Evolutionary conservation across 139 green algal species (phyloP).

Genomic region (Coelastrella sp.): DNA sequence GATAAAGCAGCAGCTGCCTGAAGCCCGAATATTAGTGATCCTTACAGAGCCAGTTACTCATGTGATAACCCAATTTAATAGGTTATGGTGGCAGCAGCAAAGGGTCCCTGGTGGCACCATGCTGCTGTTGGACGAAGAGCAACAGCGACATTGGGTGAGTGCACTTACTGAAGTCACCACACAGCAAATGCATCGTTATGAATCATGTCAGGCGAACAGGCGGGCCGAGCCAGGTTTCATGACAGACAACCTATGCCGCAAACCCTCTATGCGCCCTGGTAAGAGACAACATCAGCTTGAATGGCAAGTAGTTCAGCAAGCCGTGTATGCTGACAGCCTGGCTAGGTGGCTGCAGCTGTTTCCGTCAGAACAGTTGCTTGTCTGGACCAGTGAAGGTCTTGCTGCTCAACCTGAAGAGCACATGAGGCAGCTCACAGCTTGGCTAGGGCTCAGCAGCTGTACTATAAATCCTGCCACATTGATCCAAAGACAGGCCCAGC

Average conservation of each 20-base stretch:
- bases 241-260: not conserved
- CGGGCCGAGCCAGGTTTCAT: not conserved
- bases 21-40: not conserved
- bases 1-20: not conserved
- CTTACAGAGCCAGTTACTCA: not conserved
- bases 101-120: not conserved
- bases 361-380: not conserved
- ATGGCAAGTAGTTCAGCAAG: not conserved
- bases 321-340: not conserved
- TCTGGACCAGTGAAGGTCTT: not conserved
- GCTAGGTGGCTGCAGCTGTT: not conserved
- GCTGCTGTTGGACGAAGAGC: not conserved
- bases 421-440: not conserved
- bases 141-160: not conserved
- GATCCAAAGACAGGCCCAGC: not conserved
- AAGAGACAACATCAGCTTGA: not conserved
- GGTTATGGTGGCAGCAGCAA: not conserved
- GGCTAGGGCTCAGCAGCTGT: not conserved
- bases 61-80: not conserved
- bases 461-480: not conserved
- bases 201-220: not conserved
- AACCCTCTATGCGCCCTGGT: not conserved
- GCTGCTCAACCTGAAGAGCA: not conserved
- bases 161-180: not conserved
- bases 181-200: not conserved